phyloP scores from a whole-genome alignment of 257 asterid species.

The Striga asiatica region DNA sequence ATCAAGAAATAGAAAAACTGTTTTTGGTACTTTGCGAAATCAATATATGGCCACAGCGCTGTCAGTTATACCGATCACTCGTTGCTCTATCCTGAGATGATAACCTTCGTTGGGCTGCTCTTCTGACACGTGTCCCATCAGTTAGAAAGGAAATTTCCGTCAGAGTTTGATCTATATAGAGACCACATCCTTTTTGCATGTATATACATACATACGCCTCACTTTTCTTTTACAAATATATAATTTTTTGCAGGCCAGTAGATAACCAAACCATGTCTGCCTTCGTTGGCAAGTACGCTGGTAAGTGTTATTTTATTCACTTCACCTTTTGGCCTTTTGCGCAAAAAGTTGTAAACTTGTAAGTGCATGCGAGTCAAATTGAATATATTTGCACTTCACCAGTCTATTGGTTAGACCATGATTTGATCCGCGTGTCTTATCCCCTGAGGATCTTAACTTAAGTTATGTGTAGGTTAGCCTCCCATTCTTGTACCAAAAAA shows the following conservation, averaged over 20 bases:
- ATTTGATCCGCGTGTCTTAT: no score
- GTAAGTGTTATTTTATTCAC: slow-evolving; percentile 20
- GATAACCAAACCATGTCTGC: slow-evolving; percentile 71
- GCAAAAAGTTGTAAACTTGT: no score
- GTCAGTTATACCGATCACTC: slow-evolving; percentile 42
- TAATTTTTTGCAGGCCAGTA: neutral
- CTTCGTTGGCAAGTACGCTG: slow-evolving; percentile 75
- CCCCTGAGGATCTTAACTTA: no score
- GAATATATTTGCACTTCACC: no score
- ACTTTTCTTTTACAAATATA: neutral
- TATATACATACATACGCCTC: slow-evolving; percentile 9
- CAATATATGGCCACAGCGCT: slow-evolving; percentile 13
- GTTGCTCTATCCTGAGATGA: slow-evolving; percentile 40
- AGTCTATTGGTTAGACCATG: no score
- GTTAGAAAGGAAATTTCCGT: slow-evolving; percentile 34
- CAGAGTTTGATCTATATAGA: slow-evolving; percentile 18
- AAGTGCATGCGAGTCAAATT: neutral
- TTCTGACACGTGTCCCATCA: slow-evolving; percentile 42
- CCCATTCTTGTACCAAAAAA: no score
- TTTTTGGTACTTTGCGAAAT: neutral
- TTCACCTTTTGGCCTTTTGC: neutral
- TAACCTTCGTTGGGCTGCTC: slow-evolving; percentile 53
- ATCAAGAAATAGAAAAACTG: neutral
- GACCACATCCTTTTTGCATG: slow-evolving; percentile 10
- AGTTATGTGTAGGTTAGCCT: no score